These are phyloP conservation scores for Heritiera fomes DNA, from an alignment of 345 rosid genomes.

Conservation along the genomic window DNA sequence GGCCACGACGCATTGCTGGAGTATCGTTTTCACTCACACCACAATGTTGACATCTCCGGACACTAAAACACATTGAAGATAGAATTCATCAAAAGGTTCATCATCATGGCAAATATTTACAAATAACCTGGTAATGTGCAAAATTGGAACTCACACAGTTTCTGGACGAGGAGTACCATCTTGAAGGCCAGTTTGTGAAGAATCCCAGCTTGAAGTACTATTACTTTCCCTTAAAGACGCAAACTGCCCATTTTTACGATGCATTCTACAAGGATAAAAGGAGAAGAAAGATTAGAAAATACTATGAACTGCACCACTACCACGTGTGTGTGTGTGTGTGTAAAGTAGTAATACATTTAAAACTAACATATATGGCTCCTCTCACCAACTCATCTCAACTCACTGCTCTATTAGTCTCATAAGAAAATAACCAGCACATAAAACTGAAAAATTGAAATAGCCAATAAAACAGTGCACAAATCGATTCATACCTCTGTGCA, in stretches of 20 bases:
- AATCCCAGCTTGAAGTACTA: constrained; percentile 54
- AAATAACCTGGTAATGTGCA: constrained; percentile 16
- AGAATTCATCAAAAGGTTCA: constrained; percentile 10
- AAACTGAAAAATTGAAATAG: background rate
- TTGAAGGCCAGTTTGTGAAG: constrained; percentile 46
- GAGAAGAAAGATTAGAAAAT: background rate
- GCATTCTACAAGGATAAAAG: constrained; percentile 52
- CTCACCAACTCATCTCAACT: background rate
- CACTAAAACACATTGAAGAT: constrained; percentile 34
- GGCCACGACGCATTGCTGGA: constrained; percentile 88
- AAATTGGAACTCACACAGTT: constrained; percentile 57
- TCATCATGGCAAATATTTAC: constrained; percentile 7
- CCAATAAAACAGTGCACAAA: background rate
- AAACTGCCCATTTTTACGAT: constrained; percentile 77
- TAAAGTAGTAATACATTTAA: background rate
- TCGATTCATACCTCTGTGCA: constrained; percentile 55
- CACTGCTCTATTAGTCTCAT: background rate
- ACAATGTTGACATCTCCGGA: constrained; percentile 66
- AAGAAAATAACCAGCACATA: background rate
- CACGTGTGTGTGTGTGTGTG: background rate
- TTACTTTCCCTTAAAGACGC: constrained; percentile 57
- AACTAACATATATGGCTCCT: background rate
- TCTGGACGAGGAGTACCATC: constrained; percentile 45
- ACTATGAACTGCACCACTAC: background rate
- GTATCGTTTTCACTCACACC: constrained; percentile 68